These are phyloP conservation scores for Aureobasidium zeae DNA, from an alignment of 2,329 filamentous ascomycete species.

Conservation along the genomic window DNA sequence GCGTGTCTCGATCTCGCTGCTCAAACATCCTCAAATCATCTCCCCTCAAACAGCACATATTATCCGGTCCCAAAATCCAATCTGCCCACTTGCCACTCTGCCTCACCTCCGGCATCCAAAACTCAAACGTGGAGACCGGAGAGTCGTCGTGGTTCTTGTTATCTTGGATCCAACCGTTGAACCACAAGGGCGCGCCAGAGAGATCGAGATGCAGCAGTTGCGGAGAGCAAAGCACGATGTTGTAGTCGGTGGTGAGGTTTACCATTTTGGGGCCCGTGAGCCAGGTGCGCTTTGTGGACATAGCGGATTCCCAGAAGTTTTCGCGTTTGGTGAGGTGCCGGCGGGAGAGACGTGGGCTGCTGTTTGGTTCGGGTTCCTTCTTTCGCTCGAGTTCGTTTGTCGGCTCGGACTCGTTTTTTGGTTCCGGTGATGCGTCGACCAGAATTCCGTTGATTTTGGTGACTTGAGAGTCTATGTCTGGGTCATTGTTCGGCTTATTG, in stretches of 20 bases:
- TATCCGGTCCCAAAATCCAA: conserved; percentile 30
- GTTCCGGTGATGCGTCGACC: no score
- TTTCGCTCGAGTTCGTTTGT: not conserved
- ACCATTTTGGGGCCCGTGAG: conserved; percentile 1
- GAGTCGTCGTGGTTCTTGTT: conserved; percentile 35
- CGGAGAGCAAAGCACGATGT: conserved; percentile 35
- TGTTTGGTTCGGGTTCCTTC: no score
- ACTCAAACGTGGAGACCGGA: conserved; percentile 30
- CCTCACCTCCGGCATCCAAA: conserved; percentile 25
- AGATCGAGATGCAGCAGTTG: conserved; percentile 38
- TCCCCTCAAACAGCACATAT: conserved; percentile 29
- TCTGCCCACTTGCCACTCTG: conserved; percentile 22
- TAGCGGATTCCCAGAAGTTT: not conserved
- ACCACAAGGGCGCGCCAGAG: conserved; percentile 36
- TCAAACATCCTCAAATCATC: conserved; percentile 23
- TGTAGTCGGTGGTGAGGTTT: conserved; percentile 11
- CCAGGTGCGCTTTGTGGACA: not conserved
- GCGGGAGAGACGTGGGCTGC: not conserved
- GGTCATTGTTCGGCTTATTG: no score
- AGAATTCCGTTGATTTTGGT: not conserved
- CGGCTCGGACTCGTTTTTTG: not conserved
- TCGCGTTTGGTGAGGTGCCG: conserved; percentile 7
- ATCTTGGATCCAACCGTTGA: conserved; percentile 38
- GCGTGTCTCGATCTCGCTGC: conserved; percentile 21
- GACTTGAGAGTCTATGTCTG: no score